Percentiles rank a stretch among this genome's conserved stretches.
These are phyloP conservation scores for Russula dissimulans DNA, from an alignment of 768 basidiomycete genomes.

Conservation along the genomic window DNA sequence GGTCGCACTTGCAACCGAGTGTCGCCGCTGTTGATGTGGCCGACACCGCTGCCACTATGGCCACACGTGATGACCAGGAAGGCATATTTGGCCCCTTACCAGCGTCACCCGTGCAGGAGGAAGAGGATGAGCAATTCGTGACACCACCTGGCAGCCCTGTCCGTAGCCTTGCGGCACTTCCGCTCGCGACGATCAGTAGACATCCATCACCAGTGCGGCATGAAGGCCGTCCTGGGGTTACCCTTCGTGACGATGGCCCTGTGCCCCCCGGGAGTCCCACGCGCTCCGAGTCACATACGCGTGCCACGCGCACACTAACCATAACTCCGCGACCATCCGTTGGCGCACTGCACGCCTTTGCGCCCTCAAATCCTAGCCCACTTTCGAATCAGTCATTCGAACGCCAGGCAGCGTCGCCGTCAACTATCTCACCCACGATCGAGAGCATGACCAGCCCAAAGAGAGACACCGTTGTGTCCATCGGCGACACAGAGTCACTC, in stretches of 20 bases:
- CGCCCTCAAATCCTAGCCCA: slow-evolving; percentile 19
- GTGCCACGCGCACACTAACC: neutral
- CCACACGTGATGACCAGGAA: neutral
- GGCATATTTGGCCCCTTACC: neutral
- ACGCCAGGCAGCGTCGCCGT: neutral
- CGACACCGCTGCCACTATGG: neutral
- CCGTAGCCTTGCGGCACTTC: slow-evolving; percentile 1
- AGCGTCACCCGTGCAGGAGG: slow-evolving; percentile 12
- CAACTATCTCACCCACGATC: neutral
- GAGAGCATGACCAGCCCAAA: neutral
- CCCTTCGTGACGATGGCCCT: slow-evolving; percentile 13
- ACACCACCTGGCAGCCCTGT: slow-evolving; percentile 16
- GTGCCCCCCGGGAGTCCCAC: slow-evolving; percentile 3
- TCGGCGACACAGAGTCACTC: slow-evolving; percentile 15
- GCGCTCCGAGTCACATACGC: slow-evolving; percentile 4
- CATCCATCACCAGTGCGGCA: slow-evolving; percentile 14
- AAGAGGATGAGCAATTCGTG: slow-evolving; percentile 14
- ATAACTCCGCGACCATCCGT: slow-evolving; percentile 7
- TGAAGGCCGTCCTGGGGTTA: slow-evolving; percentile 6
- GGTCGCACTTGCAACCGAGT: slow-evolving; percentile 1
- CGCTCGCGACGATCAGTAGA: neutral
- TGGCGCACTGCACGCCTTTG: slow-evolving; percentile 7
- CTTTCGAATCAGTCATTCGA: slow-evolving; percentile 17
- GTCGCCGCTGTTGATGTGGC: neutral
- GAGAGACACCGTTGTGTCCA: slow-evolving; percentile 13